Base-by-base conservation (phyloP, 805 yeast genomes). In the Metschnikowia chrysomelidarum region DNA sequence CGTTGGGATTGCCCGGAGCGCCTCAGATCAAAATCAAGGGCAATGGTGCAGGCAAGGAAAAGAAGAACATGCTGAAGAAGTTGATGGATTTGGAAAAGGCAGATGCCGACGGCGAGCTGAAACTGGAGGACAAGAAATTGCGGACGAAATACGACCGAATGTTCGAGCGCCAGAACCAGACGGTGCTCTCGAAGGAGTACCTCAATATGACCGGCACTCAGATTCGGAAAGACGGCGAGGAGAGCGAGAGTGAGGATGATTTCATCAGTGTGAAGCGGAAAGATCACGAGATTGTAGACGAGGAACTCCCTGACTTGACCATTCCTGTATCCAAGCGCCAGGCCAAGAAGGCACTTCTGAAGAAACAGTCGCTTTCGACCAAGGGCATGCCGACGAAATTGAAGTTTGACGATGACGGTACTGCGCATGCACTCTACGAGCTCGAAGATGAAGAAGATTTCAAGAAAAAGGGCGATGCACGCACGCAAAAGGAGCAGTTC, bases 121-220 rank as follows among this genome's bases (percentile, higher is more conserved):
- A 65, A 13, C 58, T 59, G 9, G 65, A 53, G 2, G 69, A 60
- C 1, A 41, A 41, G 37, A 10, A 27, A 3, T 82, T 79, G 2
- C 76, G 88, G 53, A 93, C 97, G 11, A 91, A 85, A 59, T 87
- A 87, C 55, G 98, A 93, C 59, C 77, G 89, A 44, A 89, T 93
- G 95, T 93, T 93, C 62, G 95, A 87, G 58, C 77, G 99, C 58
- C 75, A 85, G 57, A 93, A 93, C 59, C 98, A 93, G 66, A 83
- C 84, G 34, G 94, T 93, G 13, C 69, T 93, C 34, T 82, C 95
- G 31, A 93, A 89, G 50, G 95, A 91, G 57, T 93, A 88, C 56
- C 60, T 80, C 60, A 84, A 79, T 41, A 70, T 93, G 60, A 80
- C 87, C 2, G 76, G 75, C 10, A 69, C 60, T 24, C 50, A 58